Conservation (phyloP, 2,329 filamentous ascomycete genomes). For the Teratosphaeria destructans region DNA sequence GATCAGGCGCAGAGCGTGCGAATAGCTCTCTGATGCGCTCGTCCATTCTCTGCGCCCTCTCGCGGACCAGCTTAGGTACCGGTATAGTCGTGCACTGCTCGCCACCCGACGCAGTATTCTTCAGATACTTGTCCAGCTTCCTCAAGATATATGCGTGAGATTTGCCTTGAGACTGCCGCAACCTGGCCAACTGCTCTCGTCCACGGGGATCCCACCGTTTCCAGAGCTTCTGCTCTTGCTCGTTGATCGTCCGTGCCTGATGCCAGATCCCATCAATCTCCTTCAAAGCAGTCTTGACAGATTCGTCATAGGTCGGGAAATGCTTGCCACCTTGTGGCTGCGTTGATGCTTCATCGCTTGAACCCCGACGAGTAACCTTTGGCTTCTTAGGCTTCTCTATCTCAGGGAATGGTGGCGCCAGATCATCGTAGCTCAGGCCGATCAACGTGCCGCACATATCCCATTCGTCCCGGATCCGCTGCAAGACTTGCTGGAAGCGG, state of each 20-base stretch:
- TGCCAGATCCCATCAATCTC: background rate
- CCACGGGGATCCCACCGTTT: background rate
- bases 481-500: background rate
- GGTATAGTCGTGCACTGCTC: background rate
- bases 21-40: background rate
- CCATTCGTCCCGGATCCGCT: background rate
- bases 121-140: background rate
- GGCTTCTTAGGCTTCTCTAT: background rate
- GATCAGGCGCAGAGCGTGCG: background rate
- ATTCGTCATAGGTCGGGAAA: background rate
- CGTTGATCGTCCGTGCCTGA: background rate
- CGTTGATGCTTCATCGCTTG: background rate
- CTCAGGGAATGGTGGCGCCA: background rate
- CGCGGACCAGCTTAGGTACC: background rate
- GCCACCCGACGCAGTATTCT: background rate
- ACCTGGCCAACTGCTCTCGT: background rate
- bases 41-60: background rate
- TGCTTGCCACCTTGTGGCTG: background rate
- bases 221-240: background rate
- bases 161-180: background rate
- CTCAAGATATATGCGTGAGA: background rate
- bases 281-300: background rate
- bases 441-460: background rate
- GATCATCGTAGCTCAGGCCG: background rate
- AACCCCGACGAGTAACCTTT: background rate